phyloP scores from a whole-genome alignment of 2,329 filamentous ascomycete genomes.

The Microdochium nivale region DNA sequence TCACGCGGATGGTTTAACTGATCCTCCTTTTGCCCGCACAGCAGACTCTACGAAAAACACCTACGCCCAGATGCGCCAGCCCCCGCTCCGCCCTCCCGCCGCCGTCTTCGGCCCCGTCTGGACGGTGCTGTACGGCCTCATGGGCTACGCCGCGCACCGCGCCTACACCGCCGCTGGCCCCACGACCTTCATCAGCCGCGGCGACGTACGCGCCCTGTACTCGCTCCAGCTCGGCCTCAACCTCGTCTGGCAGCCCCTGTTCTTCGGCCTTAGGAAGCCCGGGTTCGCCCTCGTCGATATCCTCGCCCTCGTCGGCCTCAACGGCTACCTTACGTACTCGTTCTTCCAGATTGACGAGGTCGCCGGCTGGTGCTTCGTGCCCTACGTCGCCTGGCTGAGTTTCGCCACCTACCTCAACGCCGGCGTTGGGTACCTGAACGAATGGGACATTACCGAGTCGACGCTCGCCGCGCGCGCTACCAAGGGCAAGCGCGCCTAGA shows the following conservation, averaged over 20 bases:
- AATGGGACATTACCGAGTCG: constrained; percentile 47
- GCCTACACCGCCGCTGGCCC: constrained; percentile 57
- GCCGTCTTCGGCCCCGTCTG: constrained; percentile 57
- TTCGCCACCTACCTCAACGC: constrained; percentile 82
- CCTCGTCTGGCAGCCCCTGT: constrained; percentile 84
- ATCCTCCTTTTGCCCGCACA: constrained; percentile 17
- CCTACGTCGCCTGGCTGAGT: constrained; percentile 78
- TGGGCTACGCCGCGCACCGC: constrained; percentile 85
- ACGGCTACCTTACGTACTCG: constrained; percentile 64
- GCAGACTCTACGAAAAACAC: constrained; percentile 49
- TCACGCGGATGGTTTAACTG: neutral
- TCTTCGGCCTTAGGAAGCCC: constrained; percentile 71
- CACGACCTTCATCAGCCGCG: constrained; percentile 41
- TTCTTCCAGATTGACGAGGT: constrained; percentile 68
- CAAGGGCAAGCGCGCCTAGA: constrained; percentile 13
- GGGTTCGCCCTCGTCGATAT: constrained; percentile 70
- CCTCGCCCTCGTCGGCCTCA: constrained; percentile 60
- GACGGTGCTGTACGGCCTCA: constrained; percentile 61
- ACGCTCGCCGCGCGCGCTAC: constrained; percentile 20
- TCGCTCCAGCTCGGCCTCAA: constrained; percentile 80
- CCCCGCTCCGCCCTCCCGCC: constrained; percentile 51
- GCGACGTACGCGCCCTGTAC: constrained; percentile 54
- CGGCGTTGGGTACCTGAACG: constrained; percentile 59
- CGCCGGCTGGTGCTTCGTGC: constrained; percentile 66
- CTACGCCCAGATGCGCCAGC: constrained; percentile 61